Base-by-base conservation (phyloP, 768 basidiomycete genomes). In the Botryobasidium botryosum region DNA sequence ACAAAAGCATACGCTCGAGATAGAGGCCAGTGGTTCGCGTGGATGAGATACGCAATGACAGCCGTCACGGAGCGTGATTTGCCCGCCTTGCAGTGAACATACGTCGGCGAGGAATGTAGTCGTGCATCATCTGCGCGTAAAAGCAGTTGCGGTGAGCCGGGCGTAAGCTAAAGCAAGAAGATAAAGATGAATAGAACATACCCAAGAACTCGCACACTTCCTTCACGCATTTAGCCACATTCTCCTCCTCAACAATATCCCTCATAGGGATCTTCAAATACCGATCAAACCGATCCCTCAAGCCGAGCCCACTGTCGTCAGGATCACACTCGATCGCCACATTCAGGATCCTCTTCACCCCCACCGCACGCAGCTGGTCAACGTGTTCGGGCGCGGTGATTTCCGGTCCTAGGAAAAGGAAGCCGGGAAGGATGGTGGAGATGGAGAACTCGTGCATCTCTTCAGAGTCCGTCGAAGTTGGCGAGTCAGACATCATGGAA, bases 31-130 rank as follows among this genome's bases (percentile, higher is more conserved):
- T 90, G 88, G 56, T 94, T 90, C 7, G 90, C 84, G 54, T 94
- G 91, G 51, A 97, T 94, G 46, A 97, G 79, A 58, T 94, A 96
- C 2, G 86, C 91, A 67, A 97, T 87, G 32, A 94, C 91, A 10
- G 90, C 88, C 0, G 91, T 94, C 24, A 94, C 91, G 1, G 86
- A 91, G 12, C 92, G 78, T 2, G 86, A 90, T 65, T 90, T 94
- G 4, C 91, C 92, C 4, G 85, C 90, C 62, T 84, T 87, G 63
- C 91, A 97, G 58, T 97, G 92, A 12, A 96, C 90, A 55, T 92
- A 97, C 1, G 83, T 83, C 5, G 88, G 78, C 17, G 85, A 74
- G 0, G 79, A 84, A 51, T 88, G 87, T 43, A 96, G 61, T 38
- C 82, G 75, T 1, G 91, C 91, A 54, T 96, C 91, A 57, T 94